Evolutionary conservation across 2,329 filamentous ascomycete genomes (phyloP), one percentile per base, ranked within the genome.

Genomic region (Thielaviopsis ethacetica): DNA sequence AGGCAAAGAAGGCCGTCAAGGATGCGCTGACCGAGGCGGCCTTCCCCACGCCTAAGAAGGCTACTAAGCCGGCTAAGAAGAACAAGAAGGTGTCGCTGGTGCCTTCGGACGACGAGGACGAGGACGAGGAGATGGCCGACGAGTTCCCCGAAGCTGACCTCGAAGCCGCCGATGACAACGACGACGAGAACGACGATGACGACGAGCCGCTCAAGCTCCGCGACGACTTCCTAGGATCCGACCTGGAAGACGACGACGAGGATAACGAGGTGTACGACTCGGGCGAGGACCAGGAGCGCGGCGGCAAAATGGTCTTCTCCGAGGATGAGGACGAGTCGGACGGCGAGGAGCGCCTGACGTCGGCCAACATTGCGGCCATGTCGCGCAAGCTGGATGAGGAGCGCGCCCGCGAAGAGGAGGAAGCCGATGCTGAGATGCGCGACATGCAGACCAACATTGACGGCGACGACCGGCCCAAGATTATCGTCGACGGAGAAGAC

Each of bases 401-500:
- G 68, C 76, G 80, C 67, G 86, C 86, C 52, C 79, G 85, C 62
- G 88, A 95, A 63, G 88, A 85, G 19, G 89, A 84, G 24, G 88
- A 91, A 62, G 89, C 88, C 24, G 83, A 91, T 65, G 86, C 85
- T 38, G 93, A 98, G 70, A 73, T 97, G 68, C 82, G 90, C 68
- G 88, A 96, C 64, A 71, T 97, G 69, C 90, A 95, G 73, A 97
- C 91, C 58, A 98, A 98, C 73, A 95, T 98, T 67, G 83, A 82
- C 59, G 84, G 84, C 57, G 87, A 91, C 65, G 59, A 61, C 49
- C 78, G 76, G 65, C 84, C 85, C 1, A 80, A 83, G 61, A 75
- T 90, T 41, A 72, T 90, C 6, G 75, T 12, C 12, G 79, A 81
- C 52, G 80, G 82, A 41, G 81, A 81, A 5, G 80, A 79, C 26